These are phyloP conservation scores for Sporothrix humicola DNA, from an alignment of 2,329 filamentous ascomycete genomes.

Conservation along the genomic window DNA sequence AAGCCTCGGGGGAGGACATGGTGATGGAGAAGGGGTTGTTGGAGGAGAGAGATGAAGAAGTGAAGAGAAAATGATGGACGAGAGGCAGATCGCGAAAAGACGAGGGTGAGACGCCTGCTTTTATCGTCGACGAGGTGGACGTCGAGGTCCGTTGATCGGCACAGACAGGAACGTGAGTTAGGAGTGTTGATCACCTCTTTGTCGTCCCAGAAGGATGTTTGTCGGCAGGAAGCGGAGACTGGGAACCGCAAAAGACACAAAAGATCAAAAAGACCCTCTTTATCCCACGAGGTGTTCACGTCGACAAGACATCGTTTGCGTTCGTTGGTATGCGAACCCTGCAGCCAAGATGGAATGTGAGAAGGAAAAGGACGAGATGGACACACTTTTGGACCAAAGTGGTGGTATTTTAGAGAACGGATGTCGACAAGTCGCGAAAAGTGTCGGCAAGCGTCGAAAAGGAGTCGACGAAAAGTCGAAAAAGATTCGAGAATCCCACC, in stretches of 20 bases:
- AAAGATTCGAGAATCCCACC: too few species aligned
- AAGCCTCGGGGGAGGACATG: conserved; percentile 4
- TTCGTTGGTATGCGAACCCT: background rate
- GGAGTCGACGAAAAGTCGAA: too few species aligned
- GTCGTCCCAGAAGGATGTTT: too few species aligned
- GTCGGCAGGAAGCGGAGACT: background rate
- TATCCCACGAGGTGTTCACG: too few species aligned
- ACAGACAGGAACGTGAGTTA: background rate
- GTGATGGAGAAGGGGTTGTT: too few species aligned
- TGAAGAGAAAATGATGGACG: background rate
- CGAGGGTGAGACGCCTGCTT: background rate
- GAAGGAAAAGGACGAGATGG: too few species aligned
- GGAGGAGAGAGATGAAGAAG: background rate
- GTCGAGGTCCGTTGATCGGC: background rate
- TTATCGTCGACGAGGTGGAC: background rate
- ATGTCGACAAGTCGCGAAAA: too few species aligned
- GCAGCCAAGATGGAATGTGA: too few species aligned
- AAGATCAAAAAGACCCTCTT: too few species aligned
- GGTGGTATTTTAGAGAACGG: too few species aligned
- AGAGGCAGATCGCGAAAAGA: background rate
- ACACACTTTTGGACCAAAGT: too few species aligned
- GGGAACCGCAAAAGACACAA: background rate
- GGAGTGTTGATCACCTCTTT: background rate
- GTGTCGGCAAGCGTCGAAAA: too few species aligned
- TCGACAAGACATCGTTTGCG: background rate